phyloP scores from a whole-genome alignment of 2,329 filamentous ascomycete species.

The Aspergillus sergii region DNA sequence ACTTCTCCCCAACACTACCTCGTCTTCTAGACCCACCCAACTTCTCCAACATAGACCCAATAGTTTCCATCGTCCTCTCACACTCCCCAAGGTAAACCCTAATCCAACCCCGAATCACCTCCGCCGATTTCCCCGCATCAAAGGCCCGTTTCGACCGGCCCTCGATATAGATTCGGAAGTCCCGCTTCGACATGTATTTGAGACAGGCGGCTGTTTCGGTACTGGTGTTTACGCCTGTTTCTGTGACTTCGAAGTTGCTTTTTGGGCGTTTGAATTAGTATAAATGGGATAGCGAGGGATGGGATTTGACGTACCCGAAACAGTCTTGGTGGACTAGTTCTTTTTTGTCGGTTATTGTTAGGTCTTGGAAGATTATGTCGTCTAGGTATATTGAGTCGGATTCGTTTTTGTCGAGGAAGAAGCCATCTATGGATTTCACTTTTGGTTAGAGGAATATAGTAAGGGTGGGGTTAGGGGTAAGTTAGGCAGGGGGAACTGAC shows the following conservation, averaged over 20 bases:
- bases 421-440: constrained; percentile 35
- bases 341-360: constrained; percentile 24
- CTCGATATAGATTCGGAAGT: constrained; percentile 33
- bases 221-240: constrained; percentile 28
- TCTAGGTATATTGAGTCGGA: constrained; percentile 39
- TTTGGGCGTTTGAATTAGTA: not conserved
- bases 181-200: constrained; percentile 30
- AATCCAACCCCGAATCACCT: constrained; percentile 31
- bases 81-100: constrained; percentile 30
- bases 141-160: constrained; percentile 24
- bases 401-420: constrained; percentile 36
- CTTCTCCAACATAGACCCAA: constrained; percentile 10
- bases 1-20: not conserved
- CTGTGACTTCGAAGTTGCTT: constrained; percentile 36
- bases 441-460: not conserved
- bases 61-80: constrained; percentile 15
- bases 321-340: constrained; percentile 26
- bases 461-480: not conserved
- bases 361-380: constrained; percentile 33
- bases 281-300: not conserved
- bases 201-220: constrained; percentile 35
- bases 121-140: constrained; percentile 24
- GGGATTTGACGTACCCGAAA: constrained; percentile 27
- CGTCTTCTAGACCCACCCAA: not conserved
- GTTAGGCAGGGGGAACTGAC: constrained; percentile 21